Evolutionary conservation across 345 rosid genomes (phyloP).

Genomic region (Euphorbia peplus): DNA sequence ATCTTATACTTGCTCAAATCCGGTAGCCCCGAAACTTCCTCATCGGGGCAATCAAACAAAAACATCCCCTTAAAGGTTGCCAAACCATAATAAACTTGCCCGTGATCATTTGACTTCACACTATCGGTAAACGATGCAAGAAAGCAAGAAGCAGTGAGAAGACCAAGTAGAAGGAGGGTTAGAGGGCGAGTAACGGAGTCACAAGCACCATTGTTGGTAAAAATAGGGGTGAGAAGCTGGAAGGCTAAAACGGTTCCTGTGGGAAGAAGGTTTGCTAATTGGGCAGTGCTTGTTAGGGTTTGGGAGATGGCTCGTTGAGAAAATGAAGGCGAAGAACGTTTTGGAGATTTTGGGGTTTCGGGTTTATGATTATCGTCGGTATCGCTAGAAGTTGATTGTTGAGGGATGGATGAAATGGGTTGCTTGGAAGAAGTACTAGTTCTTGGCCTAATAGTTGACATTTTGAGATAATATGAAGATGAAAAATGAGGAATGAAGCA

Average conservation of each 20-base stretch:
- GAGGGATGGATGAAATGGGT: conserved; percentile 6
- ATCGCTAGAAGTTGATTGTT: conserved; percentile 10
- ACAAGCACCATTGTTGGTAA: conserved; percentile 80
- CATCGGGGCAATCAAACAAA: conserved; percentile 63
- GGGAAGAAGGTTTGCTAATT: conserved; percentile 89
- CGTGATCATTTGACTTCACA: conserved; percentile 52
- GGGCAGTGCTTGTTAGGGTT: conserved; percentile 73
- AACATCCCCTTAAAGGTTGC: conserved; percentile 70
- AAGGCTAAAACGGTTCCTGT: conserved; percentile 90
- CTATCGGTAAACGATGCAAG: conserved; percentile 77
- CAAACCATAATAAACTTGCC: conserved; percentile 65
- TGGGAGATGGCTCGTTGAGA: conserved; percentile 66
- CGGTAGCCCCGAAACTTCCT: conserved; percentile 34
- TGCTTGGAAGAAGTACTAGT: conserved; percentile 26
- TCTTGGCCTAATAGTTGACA: conserved; percentile 32
- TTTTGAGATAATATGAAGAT: neutral
- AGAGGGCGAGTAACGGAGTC: conserved; percentile 55
- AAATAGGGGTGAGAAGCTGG: conserved; percentile 71
- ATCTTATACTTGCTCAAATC: conserved; percentile 52
- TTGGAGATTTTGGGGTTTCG: conserved; percentile 37
- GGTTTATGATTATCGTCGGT: conserved; percentile 10
- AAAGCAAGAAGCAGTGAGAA: conserved; percentile 71
- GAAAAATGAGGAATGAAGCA: neutral
- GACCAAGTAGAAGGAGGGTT: conserved; percentile 53
- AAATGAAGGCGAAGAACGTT: conserved; percentile 30